Evolutionary conservation across 495 filamentous ascomycete species (phyloP).

Genomic region (Aspergillus steynii): DNA sequence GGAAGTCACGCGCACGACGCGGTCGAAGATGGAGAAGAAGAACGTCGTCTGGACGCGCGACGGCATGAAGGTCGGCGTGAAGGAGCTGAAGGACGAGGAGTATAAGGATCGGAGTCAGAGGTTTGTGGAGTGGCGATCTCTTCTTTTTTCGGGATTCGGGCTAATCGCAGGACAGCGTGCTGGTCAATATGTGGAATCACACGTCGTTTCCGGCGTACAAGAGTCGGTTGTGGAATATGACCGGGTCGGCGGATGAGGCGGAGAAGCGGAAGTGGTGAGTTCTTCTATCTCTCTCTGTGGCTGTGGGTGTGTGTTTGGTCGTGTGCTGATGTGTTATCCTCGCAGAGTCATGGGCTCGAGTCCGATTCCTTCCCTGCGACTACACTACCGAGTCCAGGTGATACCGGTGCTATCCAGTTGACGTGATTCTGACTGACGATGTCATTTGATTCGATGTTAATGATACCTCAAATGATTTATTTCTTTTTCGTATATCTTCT

Average conservation of each 20-base stretch:
- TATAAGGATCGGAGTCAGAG: slow-evolving; percentile 84
- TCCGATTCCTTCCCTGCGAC: too few relatives aligned
- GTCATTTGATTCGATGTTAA: neutral
- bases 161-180: slow-evolving; percentile 37
- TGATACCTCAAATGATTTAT: neutral
- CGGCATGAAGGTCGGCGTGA: slow-evolving; percentile 78
- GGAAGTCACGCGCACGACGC: slow-evolving; percentile 68
- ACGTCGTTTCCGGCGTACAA: slow-evolving; percentile 60
- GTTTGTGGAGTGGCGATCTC: slow-evolving; percentile 30
- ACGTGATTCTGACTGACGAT: neutral
- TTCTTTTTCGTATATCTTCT: too few relatives aligned
- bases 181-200: slow-evolving; percentile 80
- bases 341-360: neutral
- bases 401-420: neutral
- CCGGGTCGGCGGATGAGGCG: slow-evolving; percentile 18
- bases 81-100: slow-evolving; percentile 70
- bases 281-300: slow-evolving; percentile 9
- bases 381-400: neutral
- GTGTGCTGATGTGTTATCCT: neutral
- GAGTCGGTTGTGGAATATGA: slow-evolving; percentile 57
- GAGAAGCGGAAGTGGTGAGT: slow-evolving; percentile 37
- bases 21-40: slow-evolving; percentile 76
- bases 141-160: neutral
- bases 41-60: slow-evolving; percentile 81
- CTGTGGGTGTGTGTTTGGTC: neutral